phyloP scores from a whole-genome alignment of 257 asterid species.

The Solanum arcanum region DNA sequence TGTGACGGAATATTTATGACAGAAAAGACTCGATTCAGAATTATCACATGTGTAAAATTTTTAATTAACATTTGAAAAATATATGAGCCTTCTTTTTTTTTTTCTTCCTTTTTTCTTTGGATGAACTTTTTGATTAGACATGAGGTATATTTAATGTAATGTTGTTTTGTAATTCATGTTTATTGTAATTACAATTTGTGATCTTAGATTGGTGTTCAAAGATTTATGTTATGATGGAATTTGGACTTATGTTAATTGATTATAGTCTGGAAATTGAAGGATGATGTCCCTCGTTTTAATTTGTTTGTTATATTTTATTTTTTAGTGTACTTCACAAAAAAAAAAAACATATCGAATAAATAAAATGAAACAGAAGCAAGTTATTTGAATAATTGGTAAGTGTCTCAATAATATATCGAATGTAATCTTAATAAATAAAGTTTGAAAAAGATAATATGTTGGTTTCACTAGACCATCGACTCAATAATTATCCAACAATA shows the following conservation, averaged over 20 bases:
- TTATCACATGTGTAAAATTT: not conserved
- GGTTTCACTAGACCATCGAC: no score
- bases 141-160: not conserved
- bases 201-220: not conserved
- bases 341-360: no score
- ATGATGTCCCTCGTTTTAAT: no score
- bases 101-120: not conserved
- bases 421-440: no score
- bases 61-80: not conserved
- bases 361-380: no score
- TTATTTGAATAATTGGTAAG: no score
- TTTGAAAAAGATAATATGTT: rapidly evolving
- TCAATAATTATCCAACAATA: no score
- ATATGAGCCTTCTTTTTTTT: not conserved
- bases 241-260: not conserved
- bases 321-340: no score
- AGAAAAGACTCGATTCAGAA: not conserved
- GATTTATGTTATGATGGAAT: not conserved
- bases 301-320: no score
- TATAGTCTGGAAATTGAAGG: not conserved
- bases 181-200: not conserved
- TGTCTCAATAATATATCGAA: no score
- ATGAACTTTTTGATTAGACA: not conserved
- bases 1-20: not conserved
- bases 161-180: not conserved